Evolutionary conservation across 371 early-diverging fungal genomes (phyloP), one percentile per base, ranked within the genome.

Genomic region (Chytridium lagenaria): DNA sequence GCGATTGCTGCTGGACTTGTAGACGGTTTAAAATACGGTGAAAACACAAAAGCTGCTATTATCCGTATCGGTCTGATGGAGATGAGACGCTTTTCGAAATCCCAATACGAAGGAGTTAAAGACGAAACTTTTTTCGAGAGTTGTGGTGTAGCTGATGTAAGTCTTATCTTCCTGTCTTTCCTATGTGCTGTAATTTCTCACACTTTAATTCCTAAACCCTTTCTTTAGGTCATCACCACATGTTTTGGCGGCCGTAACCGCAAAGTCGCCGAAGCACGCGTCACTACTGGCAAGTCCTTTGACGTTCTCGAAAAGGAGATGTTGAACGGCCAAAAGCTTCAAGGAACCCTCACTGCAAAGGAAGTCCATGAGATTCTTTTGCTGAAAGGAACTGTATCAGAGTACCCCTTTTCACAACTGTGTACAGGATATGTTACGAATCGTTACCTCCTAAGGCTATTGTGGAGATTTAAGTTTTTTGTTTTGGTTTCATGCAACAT

Each of bases 181-280:
- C n/a, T n/a, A n/a, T n/a, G n/a, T n/a, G n/a, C n/a, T n/a, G n/a
- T n/a, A n/a, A n/a, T n/a, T n/a, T n/a, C n/a, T n/a, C n/a, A n/a
- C n/a, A n/a, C n/a, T n/a, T n/a, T n/a, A n/a, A n/a, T n/a, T 31
- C 0, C 38, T 66, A 33, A 52, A 44, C 28, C 15, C 38, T 2
- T 73, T 38, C 40, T 19, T 15, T 28, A 76, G 69, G 77, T 99
- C 50, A 94, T 99, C 74, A 97, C 99, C 0, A 96, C 98, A 1
- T 98, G 98, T 82, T 90, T 91, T 67, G 95, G 94, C 69, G 99
- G 99, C 10, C 92, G 99, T 69, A 99, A 99, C 87, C 90, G 96
- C 59, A 90, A 90, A 69, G 91, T 97, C 16, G 96, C 95, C 2
- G 96, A 96, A 78, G 97, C 95, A 0, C 91, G 91, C 81, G 96